Conservation (phyloP, 176 grass and related monocot species). For the Phoenix roebelenii region DNA sequence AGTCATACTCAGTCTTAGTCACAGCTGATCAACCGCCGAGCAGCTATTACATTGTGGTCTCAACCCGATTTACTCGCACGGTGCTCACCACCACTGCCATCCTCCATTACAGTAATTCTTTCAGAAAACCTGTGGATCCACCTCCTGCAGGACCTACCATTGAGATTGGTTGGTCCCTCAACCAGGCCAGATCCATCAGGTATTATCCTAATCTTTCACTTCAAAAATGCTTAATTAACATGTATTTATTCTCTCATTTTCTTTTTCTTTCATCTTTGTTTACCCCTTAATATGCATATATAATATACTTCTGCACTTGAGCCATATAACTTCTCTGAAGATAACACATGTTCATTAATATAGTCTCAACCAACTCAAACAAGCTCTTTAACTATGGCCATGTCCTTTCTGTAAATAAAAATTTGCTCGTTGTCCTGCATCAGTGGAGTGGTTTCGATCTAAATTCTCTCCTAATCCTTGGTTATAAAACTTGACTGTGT, state of each 20-base stretch:
- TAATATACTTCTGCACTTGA: too few relatives aligned
- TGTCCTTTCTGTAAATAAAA: too few relatives aligned
- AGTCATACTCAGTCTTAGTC: conserved; percentile 81
- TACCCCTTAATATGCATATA: too few relatives aligned
- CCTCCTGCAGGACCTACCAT: conserved; percentile 50
- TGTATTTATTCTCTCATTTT: neutral
- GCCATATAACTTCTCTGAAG: too few relatives aligned
- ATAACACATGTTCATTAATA: too few relatives aligned
- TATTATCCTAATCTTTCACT: conserved; percentile 8
- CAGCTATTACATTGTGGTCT: conserved; percentile 66
- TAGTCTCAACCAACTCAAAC: too few relatives aligned
- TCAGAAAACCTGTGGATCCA: conserved; percentile 24
- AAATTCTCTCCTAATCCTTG: too few relatives aligned
- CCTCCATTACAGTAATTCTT: conserved; percentile 59
- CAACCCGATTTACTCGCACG: conserved; percentile 57
- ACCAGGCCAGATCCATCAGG: conserved; percentile 85
- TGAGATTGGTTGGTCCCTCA: conserved; percentile 68
- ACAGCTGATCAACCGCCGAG: conserved; percentile 52
- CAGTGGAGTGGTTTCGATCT: too few relatives aligned
- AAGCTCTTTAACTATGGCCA: too few relatives aligned
- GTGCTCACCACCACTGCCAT: conserved; percentile 45
- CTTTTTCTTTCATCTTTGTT: too few relatives aligned
- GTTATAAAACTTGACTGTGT: too few relatives aligned
- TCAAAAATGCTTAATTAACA: neutral
- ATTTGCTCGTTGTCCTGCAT: too few relatives aligned